Evolutionary conservation across 495 filamentous ascomycete species (phyloP), one percentile per base, ranked within the genome.

Genomic region (Aspergillus diversus): DNA sequence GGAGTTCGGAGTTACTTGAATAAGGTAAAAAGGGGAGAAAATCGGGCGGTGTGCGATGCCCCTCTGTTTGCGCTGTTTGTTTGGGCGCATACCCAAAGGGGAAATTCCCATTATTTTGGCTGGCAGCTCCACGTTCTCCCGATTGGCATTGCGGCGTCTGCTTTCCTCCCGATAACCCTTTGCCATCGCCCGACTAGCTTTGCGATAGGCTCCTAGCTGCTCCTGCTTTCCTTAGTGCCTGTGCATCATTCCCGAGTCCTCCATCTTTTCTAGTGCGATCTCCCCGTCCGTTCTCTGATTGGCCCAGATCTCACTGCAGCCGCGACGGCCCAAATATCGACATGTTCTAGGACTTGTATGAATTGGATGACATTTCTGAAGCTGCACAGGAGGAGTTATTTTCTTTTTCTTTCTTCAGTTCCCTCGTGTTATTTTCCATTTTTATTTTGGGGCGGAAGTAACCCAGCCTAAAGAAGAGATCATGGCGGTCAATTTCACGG

Each of bases 401-500:
- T 27, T 27, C 21, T 27, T 27, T 27, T 27, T 27, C 21, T 27
- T 27, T 27, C 21, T 27, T 27, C 21, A 27, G 2, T 27, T 27
- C 21, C 21, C 2, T 27, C 21, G 21, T 27, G 2, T 27, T 27
- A 27, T 27, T 27, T 27, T 27, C 1, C 21, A 27, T 27, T 27
- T 27, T 27, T 27, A 27, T 27, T 27, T 27, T 27, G 21, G 21
- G 21, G 21, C 21, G 21, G 2, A 27, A 27, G 21, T 27, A 27
- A 27, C 21, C 21, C 21, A 27, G 21, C 21, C 2, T n/a, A 52
- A 21, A 33, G 4, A 5, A 8, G 31, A 21, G 12, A 54, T 15
- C 54, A 82, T 82, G 80, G 76, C 68, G 17, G 64, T 62, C 49
- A 63, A 70, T 34, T 71, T 81, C 46, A 77, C 72, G 0, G 73